Percentiles rank a stretch among this genome's conserved stretches.
phyloP scores from a whole-genome alignment of 2,329 filamentous ascomycete species.

The Lasiodiplodia sp. region DNA sequence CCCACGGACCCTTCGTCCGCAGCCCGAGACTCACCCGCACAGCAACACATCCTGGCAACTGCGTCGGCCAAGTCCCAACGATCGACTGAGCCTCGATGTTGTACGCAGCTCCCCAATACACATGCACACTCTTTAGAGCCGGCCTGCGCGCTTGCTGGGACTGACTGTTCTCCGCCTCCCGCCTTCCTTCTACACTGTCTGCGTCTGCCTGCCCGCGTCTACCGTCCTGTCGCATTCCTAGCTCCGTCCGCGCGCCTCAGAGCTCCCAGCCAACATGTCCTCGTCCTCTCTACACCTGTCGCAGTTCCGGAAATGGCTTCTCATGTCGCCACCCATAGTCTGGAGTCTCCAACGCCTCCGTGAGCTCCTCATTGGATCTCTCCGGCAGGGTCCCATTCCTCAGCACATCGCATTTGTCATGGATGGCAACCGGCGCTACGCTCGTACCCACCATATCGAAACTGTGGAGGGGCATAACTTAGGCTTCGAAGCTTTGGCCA shows the following conservation, averaged over 20 bases:
- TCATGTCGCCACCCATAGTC: slow-evolving; percentile 89
- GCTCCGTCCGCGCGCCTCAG: slow-evolving; percentile 18
- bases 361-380: slow-evolving; percentile 84
- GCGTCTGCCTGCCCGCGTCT: not conserved
- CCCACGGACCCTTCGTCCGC: not conserved
- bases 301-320: slow-evolving; percentile 74
- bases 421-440: slow-evolving; percentile 97
- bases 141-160: not conserved
- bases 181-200: not conserved
- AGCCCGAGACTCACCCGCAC: slow-evolving; percentile 9
- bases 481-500: slow-evolving; percentile 92
- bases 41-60: slow-evolving; percentile 16
- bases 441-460: slow-evolving; percentile 88
- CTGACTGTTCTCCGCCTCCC: not conserved
- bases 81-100: slow-evolving; percentile 23
- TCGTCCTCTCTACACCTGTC: slow-evolving; percentile 64
- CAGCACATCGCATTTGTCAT: slow-evolving; percentile 99
- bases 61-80: slow-evolving; percentile 26
- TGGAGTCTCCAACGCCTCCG: slow-evolving; percentile 82
- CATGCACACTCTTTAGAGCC: slow-evolving; percentile 12
- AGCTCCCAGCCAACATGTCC: slow-evolving; percentile 25
- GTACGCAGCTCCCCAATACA: slow-evolving; percentile 18
- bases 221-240: slow-evolving; percentile 8
- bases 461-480: slow-evolving; percentile 95
- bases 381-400: slow-evolving; percentile 90